Evolutionary conservation across 2,329 filamentous ascomycete genomes (phyloP), one percentile per base, ranked within the genome.

Genomic region (Xylariaceae sp.): DNA sequence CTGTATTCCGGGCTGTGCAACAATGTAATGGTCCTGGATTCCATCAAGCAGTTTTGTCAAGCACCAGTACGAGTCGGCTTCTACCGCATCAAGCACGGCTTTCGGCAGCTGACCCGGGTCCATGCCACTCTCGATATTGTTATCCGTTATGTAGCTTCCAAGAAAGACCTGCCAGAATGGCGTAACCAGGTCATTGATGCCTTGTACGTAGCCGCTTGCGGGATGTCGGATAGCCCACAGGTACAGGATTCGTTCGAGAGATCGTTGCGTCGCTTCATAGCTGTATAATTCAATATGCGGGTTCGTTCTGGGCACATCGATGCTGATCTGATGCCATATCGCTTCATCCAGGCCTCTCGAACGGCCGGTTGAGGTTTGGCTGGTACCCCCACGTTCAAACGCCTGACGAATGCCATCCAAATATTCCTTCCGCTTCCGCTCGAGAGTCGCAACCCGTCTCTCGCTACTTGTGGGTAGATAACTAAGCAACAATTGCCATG

Each of bases 251-350:
- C 92, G 85, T 71, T 99, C 95, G 13, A 99, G 75, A 1, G 91
- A 96, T 51, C 92, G 80, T 69, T 99, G 94, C 0, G 95, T 99
- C 4, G 92, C 92, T 71, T 97, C 92, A 68, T 96, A 97, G 61
- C 89, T 83, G 72, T 99, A 99, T 0, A 99, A 79, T 63, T 95
- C 89, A 50, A 99, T 86, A 71, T 97, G 94, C 10, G 94, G 94
- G 68, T 96, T 97, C 3, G 94, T 99, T 47, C 94, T 84, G 2
- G 94, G 94, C 19, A 97, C 89, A 68, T 99, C 94, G 66, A 99
- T 99, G 71, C 91, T 96, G 72, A 99, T 97, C 68, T 99, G 94
- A 74, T 99, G 94, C 94, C 94, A 99, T 55, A 99, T 85, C n/a
- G 90, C 88, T 74, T 99, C 94, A 64, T 99, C 95, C 16, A 99